Base-by-base conservation (phyloP, 371 early-diverging fungal genomes). In the Mortierella sp. region DNA sequence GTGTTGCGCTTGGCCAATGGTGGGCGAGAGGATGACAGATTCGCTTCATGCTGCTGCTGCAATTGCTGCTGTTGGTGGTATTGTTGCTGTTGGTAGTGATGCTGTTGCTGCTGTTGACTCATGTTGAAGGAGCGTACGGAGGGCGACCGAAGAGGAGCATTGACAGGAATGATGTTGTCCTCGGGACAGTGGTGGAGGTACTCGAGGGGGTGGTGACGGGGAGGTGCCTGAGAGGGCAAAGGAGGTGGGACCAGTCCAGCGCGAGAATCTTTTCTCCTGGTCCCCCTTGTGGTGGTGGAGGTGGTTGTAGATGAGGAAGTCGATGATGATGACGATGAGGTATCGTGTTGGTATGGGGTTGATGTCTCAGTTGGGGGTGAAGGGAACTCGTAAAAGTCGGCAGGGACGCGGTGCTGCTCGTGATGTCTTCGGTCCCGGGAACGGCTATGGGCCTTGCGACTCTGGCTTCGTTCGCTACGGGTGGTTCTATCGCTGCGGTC, bases 161-260 rank as follows among this genome's bases (percentile, higher is more conserved):
- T 54, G 10, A 53, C 26, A 2, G 61, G 34, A 37, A 26, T 14
- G 34, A 71, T 57, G 37, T 54, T 77, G 13, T 77, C 78, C 64
- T 82, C 82, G 19, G 75, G 69, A 5, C 73, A 75, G 59, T 73
- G 50, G 8, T 75, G 76, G 11, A 82, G 50, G 28, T 75, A 73
- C 40, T 80, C 74, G 2, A n/a, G 24, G 10, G 80, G 83, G 26
- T 77, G 80, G 43, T 79, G 76, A n/a, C 74, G 83, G 54, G 83
- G 83, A 34, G 80, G 74, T 26, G 77, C 83, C 67, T 80, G 67
- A 26, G 73, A n/a, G 34, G 83, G 83, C 50, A 83, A 54, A 16
- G 83, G 83, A 1, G 83, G 83, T 26, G 83, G 83, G 31, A 55
- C 64, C 24, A 34, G 43, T 67, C 34, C 67, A 24, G 67, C 21